Evolutionary conservation across 495 filamentous ascomycete species (phyloP), one percentile per base, ranked within the genome.

Genomic region (Aspergillus nidulans): DNA sequence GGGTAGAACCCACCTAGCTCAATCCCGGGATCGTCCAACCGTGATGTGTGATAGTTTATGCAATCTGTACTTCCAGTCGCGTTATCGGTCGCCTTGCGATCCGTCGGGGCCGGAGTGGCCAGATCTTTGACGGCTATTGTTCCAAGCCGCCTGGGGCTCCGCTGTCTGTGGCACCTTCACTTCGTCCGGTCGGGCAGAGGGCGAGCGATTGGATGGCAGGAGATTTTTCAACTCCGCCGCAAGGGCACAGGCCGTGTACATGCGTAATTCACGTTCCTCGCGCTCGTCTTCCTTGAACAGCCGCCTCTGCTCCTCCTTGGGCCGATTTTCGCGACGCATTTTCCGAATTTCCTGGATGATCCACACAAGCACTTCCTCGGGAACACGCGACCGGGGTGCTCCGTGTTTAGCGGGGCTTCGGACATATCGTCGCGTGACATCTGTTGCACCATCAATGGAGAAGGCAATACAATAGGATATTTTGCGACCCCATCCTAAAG

Each of bases 401-500:
- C 86, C 85, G 61, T 91, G 80, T 58, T 85, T 84, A 23, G 77
- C 69, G n/a, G 79, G 74, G 70, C 88, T 92, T 57, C 92, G 91
- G 26, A 96, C 90, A 62, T 99, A 99, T 57, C 94, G 88, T 15
- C 92, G 84, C 12, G 94, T 99, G 23, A 99, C 94, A 68, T 99
- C 94, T 52, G 88, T 92, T 26, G 90, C 92, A 38, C 94, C 94
- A 59, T 99, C 94, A 57, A 88, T 89, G 34, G 90, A 95, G 69
- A 99, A 99, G 36, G 94, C 94, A 55, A 99, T 84, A 74, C 91
- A 96, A 73, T 99, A 99, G 0, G 90, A 88, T 74, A 97, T 85
- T 72, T 95, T 92, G 69, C 92, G 90, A 49, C 85, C 81, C 94
- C 94, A 98, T 55, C 87, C 83, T 85, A 41, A 46, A 26, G 32